phyloP scores from a whole-genome alignment of 352 stramenopile genomes.

The Pythium plurisporium region DNA sequence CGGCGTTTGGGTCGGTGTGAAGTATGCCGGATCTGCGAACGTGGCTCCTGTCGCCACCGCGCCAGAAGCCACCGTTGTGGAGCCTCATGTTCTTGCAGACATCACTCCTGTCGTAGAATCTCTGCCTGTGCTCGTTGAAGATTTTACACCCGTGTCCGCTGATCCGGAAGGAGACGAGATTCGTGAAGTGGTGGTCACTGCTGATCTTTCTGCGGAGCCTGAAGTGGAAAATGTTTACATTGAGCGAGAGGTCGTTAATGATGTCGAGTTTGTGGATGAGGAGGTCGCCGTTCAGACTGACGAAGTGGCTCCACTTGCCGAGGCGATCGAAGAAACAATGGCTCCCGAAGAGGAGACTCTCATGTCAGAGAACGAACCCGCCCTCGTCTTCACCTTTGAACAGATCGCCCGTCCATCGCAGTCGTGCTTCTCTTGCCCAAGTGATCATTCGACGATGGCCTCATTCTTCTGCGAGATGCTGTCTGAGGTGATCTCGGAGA shows the following conservation, averaged over 20 bases:
- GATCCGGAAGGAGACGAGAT: no score
- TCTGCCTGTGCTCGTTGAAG: background rate
- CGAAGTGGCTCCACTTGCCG: background rate
- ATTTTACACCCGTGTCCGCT: background rate
- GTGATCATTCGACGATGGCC: background rate
- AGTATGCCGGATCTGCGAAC: slow-evolving; percentile 8
- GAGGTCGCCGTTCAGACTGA: background rate
- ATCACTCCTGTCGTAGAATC: background rate
- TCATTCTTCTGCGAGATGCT: slow-evolving; percentile 12
- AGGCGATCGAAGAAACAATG: background rate
- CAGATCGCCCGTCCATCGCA: background rate
- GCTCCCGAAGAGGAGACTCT: background rate
- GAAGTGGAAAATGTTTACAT: background rate
- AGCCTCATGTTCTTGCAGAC: background rate
- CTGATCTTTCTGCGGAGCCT: background rate
- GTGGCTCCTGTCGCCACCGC: background rate
- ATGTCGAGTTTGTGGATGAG: background rate
- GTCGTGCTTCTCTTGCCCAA: slow-evolving; percentile 3
- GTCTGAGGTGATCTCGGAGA: background rate
- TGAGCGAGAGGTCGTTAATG: background rate
- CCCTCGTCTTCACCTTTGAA: background rate
- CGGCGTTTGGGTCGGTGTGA: slow-evolving; percentile 17
- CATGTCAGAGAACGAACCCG: background rate
- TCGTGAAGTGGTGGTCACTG: background rate
- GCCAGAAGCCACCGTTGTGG: background rate